These are phyloP conservation scores for Isatis tinctoria DNA, from an alignment of 345 rosid species.

Conservation along the genomic window DNA sequence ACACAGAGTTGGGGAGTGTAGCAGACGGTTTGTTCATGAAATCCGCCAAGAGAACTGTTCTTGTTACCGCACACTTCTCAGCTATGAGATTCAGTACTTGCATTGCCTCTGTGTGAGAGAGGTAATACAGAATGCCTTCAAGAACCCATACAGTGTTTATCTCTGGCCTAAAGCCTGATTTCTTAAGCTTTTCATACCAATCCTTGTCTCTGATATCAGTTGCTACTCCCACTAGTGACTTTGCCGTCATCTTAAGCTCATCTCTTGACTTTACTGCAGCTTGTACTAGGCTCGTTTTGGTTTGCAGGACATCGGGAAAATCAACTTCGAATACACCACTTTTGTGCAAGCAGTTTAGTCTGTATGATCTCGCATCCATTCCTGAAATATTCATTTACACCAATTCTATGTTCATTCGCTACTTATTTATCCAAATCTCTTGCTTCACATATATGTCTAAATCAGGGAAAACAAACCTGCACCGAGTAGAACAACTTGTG, in stretches of 20 bases:
- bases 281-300: constrained; percentile 56
- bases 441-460: not conserved
- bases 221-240: constrained; percentile 75
- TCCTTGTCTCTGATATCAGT: constrained; percentile 63
- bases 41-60: constrained; percentile 84
- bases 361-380: constrained; percentile 92
- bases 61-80: constrained; percentile 51
- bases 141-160: constrained; percentile 85
- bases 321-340: constrained; percentile 81
- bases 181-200: constrained; percentile 74
- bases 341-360: constrained; percentile 64
- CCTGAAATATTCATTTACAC: constrained; percentile 40
- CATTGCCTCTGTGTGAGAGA: constrained; percentile 73
- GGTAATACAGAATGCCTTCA: constrained; percentile 91
- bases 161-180: constrained; percentile 63
- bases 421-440: not conserved
- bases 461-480: constrained; percentile 54
- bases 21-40: constrained; percentile 91
- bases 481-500: constrained; percentile 88
- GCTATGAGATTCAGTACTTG: constrained; percentile 84
- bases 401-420: not conserved
- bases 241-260: constrained; percentile 50
- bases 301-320: constrained; percentile 67
- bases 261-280: constrained; percentile 50
- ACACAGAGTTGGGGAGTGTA: constrained; percentile 58